Base-by-base conservation (phyloP, 2,329 filamentous ascomycete genomes). In the Fusarium clavum region DNA sequence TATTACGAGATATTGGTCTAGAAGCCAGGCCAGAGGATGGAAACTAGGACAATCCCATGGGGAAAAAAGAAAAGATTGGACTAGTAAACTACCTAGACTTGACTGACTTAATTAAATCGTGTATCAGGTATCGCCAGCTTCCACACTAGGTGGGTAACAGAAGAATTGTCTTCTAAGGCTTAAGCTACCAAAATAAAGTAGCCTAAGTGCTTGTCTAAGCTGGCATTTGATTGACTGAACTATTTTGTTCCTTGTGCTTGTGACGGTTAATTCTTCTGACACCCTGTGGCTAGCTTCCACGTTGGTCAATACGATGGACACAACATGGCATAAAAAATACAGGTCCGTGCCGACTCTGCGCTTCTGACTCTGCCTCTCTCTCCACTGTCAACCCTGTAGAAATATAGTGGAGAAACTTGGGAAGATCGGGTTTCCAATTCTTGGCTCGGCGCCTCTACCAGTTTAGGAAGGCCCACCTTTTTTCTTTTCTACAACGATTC, bases 391-490 rank as follows among this genome's bases (percentile, higher is more conserved):
- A 38, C 34, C 34, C 6, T 38, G 34, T 38, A 38, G 10, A 38
- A n/a, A n/a, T 38, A 4, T n/a, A 34, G 52, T 69, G 66, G 51
- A 45, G 63, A 46, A 32, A 20, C 4, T 22, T 24, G 40, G 34
- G 51, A 58, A 64, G 67, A 70, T 71, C 63, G 64, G 49, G 67
- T 69, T 70, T 70, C 58, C 45, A 67, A 49, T 64, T 51, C 51
- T 64, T 55, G 58, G 43, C 25, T 52, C 43, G 30, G 58, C 63
- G 63, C 51, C 57, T 71, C 54, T 53, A 47, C 43, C 54, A 46
- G 27, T 44, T 32, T 40, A 52, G 24, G 59, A 51, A 43, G 67
- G 29, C 2, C 68, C 68, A 69, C 68, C 47, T 61, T 67, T 67
- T 44, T 54, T 40, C 47, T 44, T 44, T 43, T 44, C 64, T 48